Percentiles rank a stretch among this genome's conserved stretches.
Evolutionary conservation across 208 protist genomes (phyloP).

Genomic region (Leishmania gerbilli): DNA sequence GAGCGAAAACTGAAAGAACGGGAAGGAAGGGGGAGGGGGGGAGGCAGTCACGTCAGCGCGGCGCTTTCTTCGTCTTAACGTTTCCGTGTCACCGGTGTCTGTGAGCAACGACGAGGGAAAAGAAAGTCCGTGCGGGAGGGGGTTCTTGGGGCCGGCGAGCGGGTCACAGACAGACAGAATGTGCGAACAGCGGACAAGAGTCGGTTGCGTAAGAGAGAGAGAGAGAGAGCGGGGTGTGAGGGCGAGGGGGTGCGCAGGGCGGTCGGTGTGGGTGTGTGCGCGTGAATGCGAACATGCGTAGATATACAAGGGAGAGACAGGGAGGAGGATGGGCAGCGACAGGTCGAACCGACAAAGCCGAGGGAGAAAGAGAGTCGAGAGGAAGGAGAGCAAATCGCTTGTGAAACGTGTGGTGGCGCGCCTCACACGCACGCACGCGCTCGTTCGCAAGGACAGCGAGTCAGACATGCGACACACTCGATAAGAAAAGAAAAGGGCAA

Average conservation of each 20-base stretch:
- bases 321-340: neutral
- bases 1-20: neutral
- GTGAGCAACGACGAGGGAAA: neutral
- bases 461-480: neutral
- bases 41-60: neutral
- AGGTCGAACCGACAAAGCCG: neutral
- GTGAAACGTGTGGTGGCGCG: neutral
- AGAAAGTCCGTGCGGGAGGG: neutral
- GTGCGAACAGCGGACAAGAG: constrained; percentile 1
- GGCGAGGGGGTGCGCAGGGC: neutral
- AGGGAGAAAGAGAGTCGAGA: constrained; percentile 8
- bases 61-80: neutral
- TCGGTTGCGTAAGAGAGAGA: neutral
- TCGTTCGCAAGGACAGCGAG: neutral
- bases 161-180: neutral
- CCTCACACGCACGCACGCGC: neutral
- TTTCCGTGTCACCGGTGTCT: neutral
- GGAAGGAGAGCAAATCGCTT: neutral
- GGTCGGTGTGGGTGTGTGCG: neutral
- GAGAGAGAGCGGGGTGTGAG: neutral
- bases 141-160: neutral
- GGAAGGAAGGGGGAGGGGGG: too few species aligned
- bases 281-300: neutral
- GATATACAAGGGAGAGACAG: neutral
- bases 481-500: neutral